Evolutionary conservation across 768 basidiomycete genomes (phyloP).

Genomic region (Tricholoma matsutake): DNA sequence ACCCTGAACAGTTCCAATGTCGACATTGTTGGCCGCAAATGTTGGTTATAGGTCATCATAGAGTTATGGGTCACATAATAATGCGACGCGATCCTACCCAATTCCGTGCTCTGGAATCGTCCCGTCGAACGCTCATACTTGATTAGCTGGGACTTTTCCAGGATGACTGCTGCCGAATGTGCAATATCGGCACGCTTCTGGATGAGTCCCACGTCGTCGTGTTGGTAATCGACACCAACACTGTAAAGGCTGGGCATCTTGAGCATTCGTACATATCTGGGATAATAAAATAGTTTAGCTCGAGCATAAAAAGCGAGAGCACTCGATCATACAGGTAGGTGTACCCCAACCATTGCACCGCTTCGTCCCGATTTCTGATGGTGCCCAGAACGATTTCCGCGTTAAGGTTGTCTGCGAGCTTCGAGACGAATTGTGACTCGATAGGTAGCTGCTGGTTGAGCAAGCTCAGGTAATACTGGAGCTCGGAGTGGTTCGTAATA

Average conservation of each 20-base stretch:
- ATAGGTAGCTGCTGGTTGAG: constrained; percentile 98
- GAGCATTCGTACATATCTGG: constrained; percentile 92
- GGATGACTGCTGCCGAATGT: constrained; percentile 87
- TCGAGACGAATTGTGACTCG: constrained; percentile 90
- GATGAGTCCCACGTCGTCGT: constrained; percentile 76
- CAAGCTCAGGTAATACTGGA: constrained; percentile 94
- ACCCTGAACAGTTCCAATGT: constrained; percentile 91
- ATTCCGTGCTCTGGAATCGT: constrained; percentile 87
- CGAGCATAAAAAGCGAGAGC: constrained; percentile 3
- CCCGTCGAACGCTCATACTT: constrained; percentile 91
- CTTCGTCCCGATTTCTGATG: constrained; percentile 92
- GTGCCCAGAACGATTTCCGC: constrained; percentile 97
- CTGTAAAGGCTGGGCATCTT: constrained; percentile 84
- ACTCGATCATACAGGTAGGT: constrained; percentile 70
- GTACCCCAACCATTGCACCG: constrained; percentile 95
- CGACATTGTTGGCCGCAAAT: constrained; percentile 83
- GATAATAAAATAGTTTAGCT: constrained; percentile 8
- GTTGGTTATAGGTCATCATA: constrained; percentile 96
- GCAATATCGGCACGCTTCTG: constrained; percentile 95
- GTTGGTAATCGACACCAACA: constrained; percentile 86
- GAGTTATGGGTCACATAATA: constrained; percentile 95
- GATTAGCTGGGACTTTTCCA: constrained; percentile 93
- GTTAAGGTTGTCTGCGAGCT: constrained; percentile 92
- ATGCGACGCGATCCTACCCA: constrained; percentile 91
- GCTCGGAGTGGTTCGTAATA: constrained; percentile 95